phyloP scores from a whole-genome alignment of 352 stramenopile genomes.

The Phytophthora brassicae region DNA sequence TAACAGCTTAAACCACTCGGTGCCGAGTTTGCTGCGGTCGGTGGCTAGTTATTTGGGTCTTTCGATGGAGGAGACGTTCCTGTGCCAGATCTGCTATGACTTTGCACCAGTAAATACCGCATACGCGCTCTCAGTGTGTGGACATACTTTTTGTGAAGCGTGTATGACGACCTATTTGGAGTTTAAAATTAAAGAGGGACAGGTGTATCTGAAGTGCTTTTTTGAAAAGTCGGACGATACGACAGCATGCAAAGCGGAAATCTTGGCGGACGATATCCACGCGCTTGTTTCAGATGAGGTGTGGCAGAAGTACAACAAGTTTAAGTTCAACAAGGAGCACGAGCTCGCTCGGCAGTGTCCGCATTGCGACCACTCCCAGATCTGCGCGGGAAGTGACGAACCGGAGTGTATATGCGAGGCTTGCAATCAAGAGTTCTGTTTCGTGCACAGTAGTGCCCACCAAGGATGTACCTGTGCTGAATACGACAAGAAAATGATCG shows the following conservation, averaged over 20 bases:
- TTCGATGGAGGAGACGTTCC: constrained; percentile 68
- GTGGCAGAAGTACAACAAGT: constrained; percentile 79
- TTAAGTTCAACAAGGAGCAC: constrained; percentile 87
- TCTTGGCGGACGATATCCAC: constrained; percentile 50
- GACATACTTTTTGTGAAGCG: constrained; percentile 58
- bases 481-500: constrained; percentile 76
- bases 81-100: constrained; percentile 83
- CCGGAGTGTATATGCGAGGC: constrained; percentile 48
- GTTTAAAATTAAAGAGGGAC: constrained; percentile 69
- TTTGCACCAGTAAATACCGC: constrained; percentile 40
- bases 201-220: constrained; percentile 81
- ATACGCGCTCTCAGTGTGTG: constrained; percentile 46
- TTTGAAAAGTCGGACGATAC: constrained; percentile 38
- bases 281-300: constrained; percentile 44
- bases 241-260: constrained; percentile 38
- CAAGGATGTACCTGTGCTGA: constrained; percentile 60
- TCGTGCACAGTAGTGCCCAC: constrained; percentile 87
- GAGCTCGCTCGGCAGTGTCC: constrained; percentile 59
- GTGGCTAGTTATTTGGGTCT: constrained; percentile 56
- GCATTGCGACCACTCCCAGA: constrained; percentile 58
- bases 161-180: constrained; percentile 70
- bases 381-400: constrained; percentile 40
- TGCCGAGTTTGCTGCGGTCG: constrained; percentile 54
- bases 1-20: constrained; percentile 32
- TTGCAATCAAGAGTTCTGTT: constrained; percentile 77